Evolutionary conservation across 2,329 filamentous ascomycete species (phyloP), one percentile per base, ranked within the genome.

Genomic region (Trichoderma asperellum): DNA sequence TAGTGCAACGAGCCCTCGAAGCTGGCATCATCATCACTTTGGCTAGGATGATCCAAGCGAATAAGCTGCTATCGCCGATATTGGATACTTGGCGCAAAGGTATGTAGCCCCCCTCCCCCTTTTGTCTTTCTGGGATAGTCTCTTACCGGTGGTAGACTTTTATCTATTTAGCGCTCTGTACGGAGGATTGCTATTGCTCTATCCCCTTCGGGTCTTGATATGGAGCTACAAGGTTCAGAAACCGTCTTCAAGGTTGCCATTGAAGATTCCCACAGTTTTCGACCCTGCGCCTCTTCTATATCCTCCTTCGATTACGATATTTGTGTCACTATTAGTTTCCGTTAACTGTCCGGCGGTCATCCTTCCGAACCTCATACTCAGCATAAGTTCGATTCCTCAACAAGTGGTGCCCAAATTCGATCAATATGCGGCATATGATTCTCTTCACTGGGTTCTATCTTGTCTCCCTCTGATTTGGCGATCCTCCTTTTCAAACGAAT

Each of bases 271-370:
- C 0, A 82, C 88, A 4, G 85, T 87, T n/a, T 97, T 97, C 79
- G 95, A 98, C 76, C 94, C 94, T 2, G 95, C 95, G 7, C 93
- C 94, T 12, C 84, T 97, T n/a, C 80, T 97, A 69, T 98, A 97
- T 77, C 95, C 95, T 21, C 86, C 91, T 6, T 80, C 90, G 2
- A 84, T 97, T 35, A 93, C 94, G 0, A 81, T 94, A 18, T 84
- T 94, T 57, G 91, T 96, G 34, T 89, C 94, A 1, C 82, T 96
- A 5, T 89, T 94, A 11, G 84, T 97, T 53, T 88, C 89, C 8
- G 83, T 85, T 62, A 85, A 87, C 60, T 88, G 87, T 57, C 83
- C 86, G 3, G 83, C 84, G 18, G 83, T 89, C 14, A 78, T 97
- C 24, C 81, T 97, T 8, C 90, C 92, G 2, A 97, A 96, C 75